Percentiles rank a stretch among this genome's conserved stretches.
These are phyloP conservation scores for Fusarium continuum DNA, from an alignment of 2,329 filamentous ascomycete genomes.

Conservation along the genomic window DNA sequence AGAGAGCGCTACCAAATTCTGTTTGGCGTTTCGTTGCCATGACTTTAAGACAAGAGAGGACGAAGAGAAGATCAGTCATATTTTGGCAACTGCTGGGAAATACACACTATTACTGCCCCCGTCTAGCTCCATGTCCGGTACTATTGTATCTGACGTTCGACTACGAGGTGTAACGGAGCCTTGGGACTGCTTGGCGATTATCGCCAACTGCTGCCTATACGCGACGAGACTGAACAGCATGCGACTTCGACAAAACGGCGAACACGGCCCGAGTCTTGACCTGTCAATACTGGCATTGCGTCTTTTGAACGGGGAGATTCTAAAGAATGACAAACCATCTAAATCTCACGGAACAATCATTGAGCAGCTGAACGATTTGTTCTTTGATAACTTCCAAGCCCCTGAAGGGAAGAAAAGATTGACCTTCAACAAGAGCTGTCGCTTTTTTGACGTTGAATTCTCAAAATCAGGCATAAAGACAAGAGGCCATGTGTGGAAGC, in stretches of 20 bases:
- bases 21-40: conserved; percentile 28
- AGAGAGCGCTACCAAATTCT: conserved; percentile 38
- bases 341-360: background rate
- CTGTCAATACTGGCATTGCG: conserved; percentile 44
- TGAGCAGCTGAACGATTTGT: conserved; percentile 15
- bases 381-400: conserved; percentile 35
- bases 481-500: conserved; percentile 41
- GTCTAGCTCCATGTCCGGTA: conserved; percentile 41
- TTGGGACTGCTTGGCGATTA: conserved; percentile 45
- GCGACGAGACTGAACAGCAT: conserved; percentile 34
- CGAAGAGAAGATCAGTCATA: background rate
- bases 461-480: conserved; percentile 29
- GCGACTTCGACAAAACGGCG: conserved; percentile 5
- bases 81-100: conserved; percentile 40
- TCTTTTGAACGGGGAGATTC: conserved; percentile 47
- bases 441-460: conserved; percentile 33
- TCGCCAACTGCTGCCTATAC: conserved; percentile 49
- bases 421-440: conserved; percentile 43
- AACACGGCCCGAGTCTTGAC: conserved; percentile 28
- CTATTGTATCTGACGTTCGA: conserved; percentile 40
- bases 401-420: conserved; percentile 20
- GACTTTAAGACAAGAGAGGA: background rate
- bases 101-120: conserved; percentile 38
- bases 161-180: conserved; percentile 28
- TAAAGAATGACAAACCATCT: conserved; percentile 43